Evolutionary conservation across 768 basidiomycete genomes (phyloP), one percentile per base, ranked within the genome.

Genomic region (Multifurca ochricompacta): DNA sequence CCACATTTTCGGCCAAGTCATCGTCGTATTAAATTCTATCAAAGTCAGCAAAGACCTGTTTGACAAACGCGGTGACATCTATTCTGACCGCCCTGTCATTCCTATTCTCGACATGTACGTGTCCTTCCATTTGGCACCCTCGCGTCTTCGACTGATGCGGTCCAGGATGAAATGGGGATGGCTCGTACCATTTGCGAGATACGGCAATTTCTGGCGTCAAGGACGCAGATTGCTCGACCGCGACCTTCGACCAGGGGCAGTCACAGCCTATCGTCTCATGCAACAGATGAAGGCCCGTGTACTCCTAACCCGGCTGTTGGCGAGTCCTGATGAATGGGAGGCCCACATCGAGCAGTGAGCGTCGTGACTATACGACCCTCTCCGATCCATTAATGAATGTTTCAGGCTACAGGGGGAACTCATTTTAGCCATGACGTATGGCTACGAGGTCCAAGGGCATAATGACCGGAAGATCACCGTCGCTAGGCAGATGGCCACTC

Each of bases 21-120:
- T 78, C 63, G 59, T 82, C 43, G 66, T 83, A 49, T 65, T 82
- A 32, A 79, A 75, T 63, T 73, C 73, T 48, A 51, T 68, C 57
- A 68, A 73, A 54, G 73, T 71, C 6, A 71, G 72, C 31, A 69
- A 70, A 9, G 77, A 75, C 48, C 65, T 83, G 19, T 67, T 83
- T 25, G 79, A 80, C 37, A 79, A 73, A 61, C 71, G 77, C 46
- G 74, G 79, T 48, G 62, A 72, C n/a, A 76, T 45, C 4, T 59
- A 42, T 18, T 55, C 48, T 13, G 53, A 47, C 34, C 48, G 58
- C 0, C 42, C 53, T 21, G 25, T 9, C 14, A 13, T 49, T 6
- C 34, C 53, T 0, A 18, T 55, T 13, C 14, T 9, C 9, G 42
- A 58, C 13, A 54, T 58, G 57, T 54, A 32, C 2, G 36, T 39